A percentile compares a stretch with the other conserved stretches of the same genome.
Conservation (phyloP, 257 asterid species). For the Pogostemon cablin region DNA sequence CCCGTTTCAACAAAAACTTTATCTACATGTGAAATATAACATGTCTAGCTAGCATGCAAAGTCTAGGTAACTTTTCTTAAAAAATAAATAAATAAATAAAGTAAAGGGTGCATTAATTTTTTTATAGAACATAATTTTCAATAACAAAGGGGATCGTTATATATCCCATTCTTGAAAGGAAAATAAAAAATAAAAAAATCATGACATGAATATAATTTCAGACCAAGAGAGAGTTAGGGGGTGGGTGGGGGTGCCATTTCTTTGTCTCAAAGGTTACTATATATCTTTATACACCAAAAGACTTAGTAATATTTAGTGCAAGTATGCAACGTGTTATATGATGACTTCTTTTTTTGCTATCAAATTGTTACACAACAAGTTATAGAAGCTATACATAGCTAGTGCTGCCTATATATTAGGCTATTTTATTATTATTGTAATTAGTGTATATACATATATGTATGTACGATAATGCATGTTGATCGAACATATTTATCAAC, state of each 20-base stretch:
- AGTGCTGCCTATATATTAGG: slow-evolving; percentile 24
- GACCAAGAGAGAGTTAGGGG: slow-evolving; percentile 13
- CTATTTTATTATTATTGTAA: no score
- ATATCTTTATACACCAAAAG: slow-evolving; percentile 32
- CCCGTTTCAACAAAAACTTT: no score
- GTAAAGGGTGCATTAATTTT: slow-evolving; percentile 3
- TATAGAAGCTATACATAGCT: not conserved
- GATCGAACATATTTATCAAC: not conserved
- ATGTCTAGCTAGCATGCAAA: no score
- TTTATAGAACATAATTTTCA: not conserved
- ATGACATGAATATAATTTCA: slow-evolving; percentile 34
- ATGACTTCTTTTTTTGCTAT: slow-evolving; percentile 33
- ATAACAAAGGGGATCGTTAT: slow-evolving; percentile 27
- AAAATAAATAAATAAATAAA: not conserved
- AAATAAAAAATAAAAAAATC: slow-evolving; percentile 13
- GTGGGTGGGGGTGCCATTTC: slow-evolving; percentile 31
- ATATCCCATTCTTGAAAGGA: not conserved
- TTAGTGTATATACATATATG: slow-evolving; percentile 5
- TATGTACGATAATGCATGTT: slow-evolving; percentile 6
- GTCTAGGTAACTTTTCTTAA: not conserved
- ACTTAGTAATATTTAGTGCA: slow-evolving; percentile 28
- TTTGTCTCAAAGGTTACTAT: slow-evolving; percentile 45
- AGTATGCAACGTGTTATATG: slow-evolving; percentile 35
- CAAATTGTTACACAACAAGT: slow-evolving; percentile 9
- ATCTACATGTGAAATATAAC: no score